Percentiles rank a stretch among this genome's conserved stretches.
Evolutionary conservation across 2,329 filamentous ascomycete genomes (phyloP).

Genomic region (Sarocladiaceae sp.): DNA sequence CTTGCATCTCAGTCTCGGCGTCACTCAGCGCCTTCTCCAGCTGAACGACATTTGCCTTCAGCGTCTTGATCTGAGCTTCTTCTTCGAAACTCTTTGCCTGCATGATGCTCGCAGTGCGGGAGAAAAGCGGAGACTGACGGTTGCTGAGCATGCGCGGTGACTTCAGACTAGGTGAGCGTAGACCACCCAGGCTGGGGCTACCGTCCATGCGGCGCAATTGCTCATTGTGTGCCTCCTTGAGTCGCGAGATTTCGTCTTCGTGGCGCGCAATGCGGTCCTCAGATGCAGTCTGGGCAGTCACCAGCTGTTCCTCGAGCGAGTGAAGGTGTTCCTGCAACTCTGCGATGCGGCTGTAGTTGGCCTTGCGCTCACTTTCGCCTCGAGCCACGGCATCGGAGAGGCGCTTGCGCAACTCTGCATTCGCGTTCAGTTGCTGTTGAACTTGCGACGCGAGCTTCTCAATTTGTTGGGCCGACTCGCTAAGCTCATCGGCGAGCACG

Average conservation of each 20-base stretch:
- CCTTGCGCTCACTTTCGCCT: constrained; percentile 76
- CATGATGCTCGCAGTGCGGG: constrained; percentile 36
- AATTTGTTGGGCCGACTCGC: constrained; percentile 67
- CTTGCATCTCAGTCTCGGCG: constrained; percentile 70
- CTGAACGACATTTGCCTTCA: constrained; percentile 74
- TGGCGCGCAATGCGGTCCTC: constrained; percentile 79
- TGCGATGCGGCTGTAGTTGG: constrained; percentile 76
- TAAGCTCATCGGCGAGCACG: constrained; percentile 62
- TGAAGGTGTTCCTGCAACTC: constrained; percentile 76
- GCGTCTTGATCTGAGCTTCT: constrained; percentile 64
- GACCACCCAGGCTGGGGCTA: constrained; percentile 23
- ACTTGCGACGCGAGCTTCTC: constrained; percentile 77
- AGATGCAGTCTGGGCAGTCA: constrained; percentile 75
- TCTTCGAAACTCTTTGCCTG: constrained; percentile 64
- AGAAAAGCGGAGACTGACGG: constrained; percentile 26
- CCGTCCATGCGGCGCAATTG: constrained; percentile 71
- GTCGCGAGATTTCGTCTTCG: constrained; percentile 72
- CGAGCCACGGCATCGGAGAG: constrained; percentile 74
- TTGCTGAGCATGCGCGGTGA: constrained; percentile 29
- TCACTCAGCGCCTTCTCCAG: constrained; percentile 64
- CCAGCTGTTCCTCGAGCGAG: constrained; percentile 74
- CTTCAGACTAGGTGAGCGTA: constrained; percentile 25
- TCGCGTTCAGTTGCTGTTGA: constrained; percentile 70
- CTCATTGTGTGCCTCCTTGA: constrained; percentile 70
- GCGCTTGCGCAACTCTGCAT: constrained; percentile 67